Evolutionary conservation across 164 flowering plant genomes (phyloP).

Genomic region (Piper longum): DNA sequence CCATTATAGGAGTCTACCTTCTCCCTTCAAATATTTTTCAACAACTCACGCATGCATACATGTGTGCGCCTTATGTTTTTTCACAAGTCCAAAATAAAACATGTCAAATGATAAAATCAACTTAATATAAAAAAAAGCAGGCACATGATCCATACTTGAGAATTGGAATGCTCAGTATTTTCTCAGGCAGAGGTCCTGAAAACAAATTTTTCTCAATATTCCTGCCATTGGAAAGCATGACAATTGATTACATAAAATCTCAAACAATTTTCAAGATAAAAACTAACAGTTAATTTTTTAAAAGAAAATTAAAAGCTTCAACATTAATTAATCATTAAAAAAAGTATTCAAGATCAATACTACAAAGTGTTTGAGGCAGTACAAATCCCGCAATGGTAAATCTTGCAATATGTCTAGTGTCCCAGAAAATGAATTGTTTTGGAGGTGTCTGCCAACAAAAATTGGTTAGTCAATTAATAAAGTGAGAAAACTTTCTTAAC

Average conservation of each 20-base stretch:
- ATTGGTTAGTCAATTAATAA: background rate
- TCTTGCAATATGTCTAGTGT: slow-evolving; percentile 79
- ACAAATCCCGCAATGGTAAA: slow-evolving; percentile 69
- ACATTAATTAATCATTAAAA: background rate
- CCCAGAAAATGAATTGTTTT: slow-evolving; percentile 79
- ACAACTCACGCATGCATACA: background rate
- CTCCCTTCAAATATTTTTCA: background rate
- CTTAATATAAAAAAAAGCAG: background rate
- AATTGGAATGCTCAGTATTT: slow-evolving; percentile 56
- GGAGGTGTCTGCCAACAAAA: slow-evolving; percentile 53
- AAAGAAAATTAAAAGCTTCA: no score
- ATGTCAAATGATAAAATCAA: background rate
- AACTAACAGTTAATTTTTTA: no score
- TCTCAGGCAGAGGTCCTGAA: slow-evolving; percentile 70
- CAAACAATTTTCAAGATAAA: no score
- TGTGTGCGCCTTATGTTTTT: background rate
- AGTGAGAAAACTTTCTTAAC: background rate
- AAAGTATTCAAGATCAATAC: background rate
- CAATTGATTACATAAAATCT: background rate
- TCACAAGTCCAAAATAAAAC: background rate
- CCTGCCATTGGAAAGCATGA: slow-evolving; percentile 23
- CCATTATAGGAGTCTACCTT: no score
- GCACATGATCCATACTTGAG: slow-evolving; percentile 44
- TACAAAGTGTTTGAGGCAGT: slow-evolving; percentile 15
- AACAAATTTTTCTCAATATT: slow-evolving; percentile 73